These are phyloP conservation scores for Tolypocladium pustulatum DNA, from an alignment of 2,329 filamentous ascomycete species.

Conservation along the genomic window DNA sequence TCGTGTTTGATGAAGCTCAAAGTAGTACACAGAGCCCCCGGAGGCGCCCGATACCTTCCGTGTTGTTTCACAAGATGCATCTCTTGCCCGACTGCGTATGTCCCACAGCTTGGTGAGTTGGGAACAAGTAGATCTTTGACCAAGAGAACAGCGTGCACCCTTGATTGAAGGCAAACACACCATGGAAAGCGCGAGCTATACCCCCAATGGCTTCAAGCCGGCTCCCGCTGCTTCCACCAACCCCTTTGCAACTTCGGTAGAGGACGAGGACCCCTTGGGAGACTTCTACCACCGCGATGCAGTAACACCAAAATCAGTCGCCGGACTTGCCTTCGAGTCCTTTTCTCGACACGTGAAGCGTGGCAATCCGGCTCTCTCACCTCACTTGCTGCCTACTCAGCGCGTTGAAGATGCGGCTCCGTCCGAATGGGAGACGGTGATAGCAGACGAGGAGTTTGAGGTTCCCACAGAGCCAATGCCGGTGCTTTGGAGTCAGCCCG, in stretches of 20 bases:
- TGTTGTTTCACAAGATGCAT: not conserved
- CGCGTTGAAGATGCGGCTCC: constrained; percentile 9
- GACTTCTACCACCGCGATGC: not conserved
- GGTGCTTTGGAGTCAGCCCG: not conserved
- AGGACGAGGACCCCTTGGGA: not conserved
- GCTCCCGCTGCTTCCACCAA: not conserved
- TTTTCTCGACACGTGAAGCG: not conserved
- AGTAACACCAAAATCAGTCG: not conserved
- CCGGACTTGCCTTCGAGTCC: not conserved
- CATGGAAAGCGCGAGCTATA: not conserved
- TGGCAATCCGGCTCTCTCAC: not conserved
- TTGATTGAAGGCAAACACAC: not conserved
- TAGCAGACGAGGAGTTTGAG: constrained; percentile 13
- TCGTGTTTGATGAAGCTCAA: not conserved
- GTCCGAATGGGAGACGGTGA: constrained; percentile 21
- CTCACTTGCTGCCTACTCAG: not conserved
- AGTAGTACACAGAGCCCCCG: not conserved
- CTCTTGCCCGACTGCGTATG: not conserved
- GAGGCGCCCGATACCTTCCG: not conserved
- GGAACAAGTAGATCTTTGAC: not conserved
- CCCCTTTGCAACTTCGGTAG: not conserved
- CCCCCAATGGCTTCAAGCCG: not conserved
- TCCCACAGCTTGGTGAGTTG: not conserved
- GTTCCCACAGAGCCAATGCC: not conserved
- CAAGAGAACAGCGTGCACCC: not conserved